These are phyloP conservation scores for Ailanthus altissimus DNA, from an alignment of 345 rosid species.

Conservation along the genomic window DNA sequence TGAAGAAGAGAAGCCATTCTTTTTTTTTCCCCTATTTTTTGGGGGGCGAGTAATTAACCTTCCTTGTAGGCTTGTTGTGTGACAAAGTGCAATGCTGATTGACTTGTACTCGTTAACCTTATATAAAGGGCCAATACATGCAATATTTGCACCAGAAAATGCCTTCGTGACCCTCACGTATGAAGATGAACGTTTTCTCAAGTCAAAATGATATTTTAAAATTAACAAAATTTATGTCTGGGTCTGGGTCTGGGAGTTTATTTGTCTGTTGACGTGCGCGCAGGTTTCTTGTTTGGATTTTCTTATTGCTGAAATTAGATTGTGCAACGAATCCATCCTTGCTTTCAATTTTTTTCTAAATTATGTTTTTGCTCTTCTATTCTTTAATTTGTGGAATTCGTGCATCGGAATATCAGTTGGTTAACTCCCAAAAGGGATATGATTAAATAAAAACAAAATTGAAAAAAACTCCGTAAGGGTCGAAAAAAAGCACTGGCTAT, in stretches of 20 bases:
- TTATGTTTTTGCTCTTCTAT: neutral
- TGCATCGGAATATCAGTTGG: neutral
- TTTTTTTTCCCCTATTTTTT: neutral
- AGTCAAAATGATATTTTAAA: constrained; percentile 19
- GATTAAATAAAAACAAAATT: too few relatives aligned
- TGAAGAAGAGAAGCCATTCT: constrained; percentile 29
- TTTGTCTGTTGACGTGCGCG: constrained; percentile 18
- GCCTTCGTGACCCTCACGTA: constrained; percentile 46
- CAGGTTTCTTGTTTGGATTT: constrained; percentile 14
- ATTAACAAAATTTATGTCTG: neutral
- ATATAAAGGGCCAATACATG: constrained; percentile 8
- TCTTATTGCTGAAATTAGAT: neutral
- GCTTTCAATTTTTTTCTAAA: too few relatives aligned
- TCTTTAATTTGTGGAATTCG: neutral
- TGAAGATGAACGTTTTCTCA: constrained; percentile 21
- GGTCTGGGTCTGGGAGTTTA: neutral
- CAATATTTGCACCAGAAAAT: neutral
- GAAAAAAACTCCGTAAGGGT: too few relatives aligned
- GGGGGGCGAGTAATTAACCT: too few relatives aligned
- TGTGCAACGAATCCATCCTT: neutral
- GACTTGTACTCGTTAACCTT: constrained; percentile 1
- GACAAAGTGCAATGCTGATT: neutral
- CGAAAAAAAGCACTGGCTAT: too few relatives aligned
- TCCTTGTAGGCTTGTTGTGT: too few relatives aligned
- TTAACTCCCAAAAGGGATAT: too few relatives aligned